A percentile compares a stretch with the other conserved stretches of the same genome.
phyloP scores from a whole-genome alignment of 164 flowering plant species.

The Aristolochia contorta region DNA sequence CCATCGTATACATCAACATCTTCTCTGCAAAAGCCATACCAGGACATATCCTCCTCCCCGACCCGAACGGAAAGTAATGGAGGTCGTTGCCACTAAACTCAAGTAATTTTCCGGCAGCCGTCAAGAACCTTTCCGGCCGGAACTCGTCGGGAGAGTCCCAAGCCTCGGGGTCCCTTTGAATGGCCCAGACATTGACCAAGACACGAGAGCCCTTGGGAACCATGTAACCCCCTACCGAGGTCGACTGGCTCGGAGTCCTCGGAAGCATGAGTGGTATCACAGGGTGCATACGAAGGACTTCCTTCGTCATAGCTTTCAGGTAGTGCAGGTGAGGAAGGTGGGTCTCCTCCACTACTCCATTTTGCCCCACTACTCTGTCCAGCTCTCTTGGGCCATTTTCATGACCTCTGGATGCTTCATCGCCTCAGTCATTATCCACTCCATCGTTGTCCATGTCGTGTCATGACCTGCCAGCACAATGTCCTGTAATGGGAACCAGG shows the following conservation, averaged over 20 bases:
- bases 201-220: constrained; percentile 9
- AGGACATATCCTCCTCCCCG: constrained; percentile 22
- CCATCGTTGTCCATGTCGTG: constrained; percentile 9
- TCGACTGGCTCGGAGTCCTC: constrained; percentile 3
- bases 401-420: constrained; percentile 4
- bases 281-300: constrained; percentile 13
- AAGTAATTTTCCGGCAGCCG: not conserved
- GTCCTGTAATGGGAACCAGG: constrained; percentile 6
- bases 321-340: constrained; percentile 8
- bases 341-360: constrained; percentile 9
- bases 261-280: constrained; percentile 12
- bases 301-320: constrained; percentile 10
- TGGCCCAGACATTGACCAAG: constrained; percentile 16
- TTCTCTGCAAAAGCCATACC: constrained; percentile 21
- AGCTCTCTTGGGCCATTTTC: constrained; percentile 8
- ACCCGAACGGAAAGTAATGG: constrained; percentile 19
- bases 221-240: constrained; percentile 5
- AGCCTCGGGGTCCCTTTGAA: constrained; percentile 11
- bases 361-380: constrained; percentile 6
- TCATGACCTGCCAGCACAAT: constrained; percentile 4
- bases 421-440: constrained; percentile 18
- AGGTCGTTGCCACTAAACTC: constrained; percentile 13
- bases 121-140: constrained; percentile 16
- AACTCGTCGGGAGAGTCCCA: constrained; percentile 13
- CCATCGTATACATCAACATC: constrained; percentile 13